phyloP scores from a whole-genome alignment of 2,329 filamentous ascomycete species.

The Davidsoniella eucalypti region DNA sequence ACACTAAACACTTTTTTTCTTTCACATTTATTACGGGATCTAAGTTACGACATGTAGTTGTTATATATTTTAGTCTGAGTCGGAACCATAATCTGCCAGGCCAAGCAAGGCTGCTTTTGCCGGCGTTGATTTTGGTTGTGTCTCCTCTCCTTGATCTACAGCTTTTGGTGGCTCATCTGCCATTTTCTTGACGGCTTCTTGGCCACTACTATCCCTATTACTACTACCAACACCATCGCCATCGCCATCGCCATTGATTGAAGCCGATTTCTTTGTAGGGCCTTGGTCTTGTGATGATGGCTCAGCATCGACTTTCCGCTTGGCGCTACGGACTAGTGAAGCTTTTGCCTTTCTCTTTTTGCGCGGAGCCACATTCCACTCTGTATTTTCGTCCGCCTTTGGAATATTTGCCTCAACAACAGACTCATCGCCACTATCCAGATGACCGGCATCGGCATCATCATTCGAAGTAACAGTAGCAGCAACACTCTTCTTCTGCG shows the following conservation, averaged over 20 bases:
- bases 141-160: not conserved
- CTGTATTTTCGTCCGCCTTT: slow-evolving; percentile 10
- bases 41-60: not conserved
- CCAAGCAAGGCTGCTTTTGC: slow-evolving; percentile 18
- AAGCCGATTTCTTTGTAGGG: not conserved
- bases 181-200: not conserved
- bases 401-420: not conserved
- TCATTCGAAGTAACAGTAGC: too few species aligned
- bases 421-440: slow-evolving; percentile 15
- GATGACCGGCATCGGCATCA: slow-evolving; percentile 13
- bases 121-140: not conserved
- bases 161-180: not conserved
- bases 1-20: too few species aligned
- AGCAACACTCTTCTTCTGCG: slow-evolving; percentile 23
- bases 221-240: too few species aligned
- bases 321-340: slow-evolving; percentile 18
- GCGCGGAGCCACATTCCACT: slow-evolving; percentile 16
- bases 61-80: slow-evolving; percentile 5
- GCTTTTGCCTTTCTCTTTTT: slow-evolving; percentile 17
- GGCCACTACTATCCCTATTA: not conserved
- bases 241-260: not conserved
- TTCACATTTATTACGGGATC: too few species aligned
- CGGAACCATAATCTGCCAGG: slow-evolving; percentile 41
- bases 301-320: slow-evolving; percentile 19
- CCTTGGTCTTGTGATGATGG: too few species aligned